Percentiles rank a stretch among this genome's conserved stretches.
phyloP scores from a whole-genome alignment of 2,329 filamentous ascomycete genomes.

The Mycosphaerella sp. region DNA sequence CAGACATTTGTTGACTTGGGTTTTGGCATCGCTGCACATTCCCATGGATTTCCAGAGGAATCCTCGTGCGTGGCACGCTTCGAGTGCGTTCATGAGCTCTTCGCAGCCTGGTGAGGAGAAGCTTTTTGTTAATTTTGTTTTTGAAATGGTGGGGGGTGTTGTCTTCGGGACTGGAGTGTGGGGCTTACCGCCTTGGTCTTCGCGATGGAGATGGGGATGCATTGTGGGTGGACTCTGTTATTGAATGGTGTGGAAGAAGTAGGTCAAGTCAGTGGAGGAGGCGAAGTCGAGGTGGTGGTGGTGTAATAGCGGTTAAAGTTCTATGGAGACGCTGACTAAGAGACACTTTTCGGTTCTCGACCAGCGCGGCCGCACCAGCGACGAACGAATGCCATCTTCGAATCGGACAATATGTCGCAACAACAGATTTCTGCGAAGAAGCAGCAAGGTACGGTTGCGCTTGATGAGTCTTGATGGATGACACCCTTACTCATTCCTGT shows the following conservation, averaged over 20 bases:
- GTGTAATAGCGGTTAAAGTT: no score
- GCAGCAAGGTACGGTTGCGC: conserved; percentile 57
- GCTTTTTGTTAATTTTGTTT: no score
- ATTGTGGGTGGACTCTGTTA: conserved; percentile 44
- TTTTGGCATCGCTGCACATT: conserved; percentile 83
- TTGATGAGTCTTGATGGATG: not conserved
- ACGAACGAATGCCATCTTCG: not conserved
- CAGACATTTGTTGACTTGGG: conserved; percentile 76
- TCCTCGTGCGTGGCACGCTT: conserved; percentile 88
- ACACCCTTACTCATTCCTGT: not conserved
- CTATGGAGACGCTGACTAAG: no score
- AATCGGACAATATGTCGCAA: conserved; percentile 40
- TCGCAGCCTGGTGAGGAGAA: conserved; percentile 64
- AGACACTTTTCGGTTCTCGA: not conserved
- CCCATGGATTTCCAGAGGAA: conserved; percentile 89
- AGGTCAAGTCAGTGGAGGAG: not conserved
- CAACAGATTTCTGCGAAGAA: conserved; percentile 55
- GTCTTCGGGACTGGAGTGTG: not conserved
- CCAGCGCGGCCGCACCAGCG: not conserved
- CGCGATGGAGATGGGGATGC: conserved; percentile 96
- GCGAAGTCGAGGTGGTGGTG: not conserved
- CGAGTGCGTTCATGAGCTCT: conserved; percentile 86
- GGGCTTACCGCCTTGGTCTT: conserved; percentile 70
- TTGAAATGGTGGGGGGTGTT: no score
- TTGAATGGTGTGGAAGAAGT: not conserved